Evolutionary conservation across 1,284 basidiomycete species (phyloP), one percentile per base, ranked within the genome.

Genomic region (Cryptococcus sp.): DNA sequence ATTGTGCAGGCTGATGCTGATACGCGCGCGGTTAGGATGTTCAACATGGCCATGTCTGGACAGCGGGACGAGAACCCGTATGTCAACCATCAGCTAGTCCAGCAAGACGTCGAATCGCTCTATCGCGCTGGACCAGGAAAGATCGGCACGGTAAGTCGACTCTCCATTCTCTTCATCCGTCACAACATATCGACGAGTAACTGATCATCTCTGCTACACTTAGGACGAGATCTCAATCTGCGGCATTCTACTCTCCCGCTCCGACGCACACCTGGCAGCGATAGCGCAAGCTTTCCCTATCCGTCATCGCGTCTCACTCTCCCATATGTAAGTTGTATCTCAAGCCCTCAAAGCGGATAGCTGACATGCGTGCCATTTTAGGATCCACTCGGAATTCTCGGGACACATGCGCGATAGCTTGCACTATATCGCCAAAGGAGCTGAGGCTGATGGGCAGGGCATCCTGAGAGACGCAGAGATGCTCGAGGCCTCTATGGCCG

Each of bases 181-280:
- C 47, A 3, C 20, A 43, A 25, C 5, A 16, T 47, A n/a, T 41
- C 15, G 35, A 15, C 1, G 35, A 17, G 27, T 20, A n/a, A 40
- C n/a, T 15, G 49, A 38, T 2, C 8, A 39, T 19, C 27, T 16
- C n/a, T 48, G 11, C 19, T 46, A 10, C n/a, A 23, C 17, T 25
- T 39, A 76, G 75, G 77, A 78, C 62, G 76, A 80, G 66, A 80
- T 79, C 43, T 69, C 68, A 16, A 77, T 80, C 61, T 77, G 74
- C 54, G 72, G 73, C 50, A 78, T 80, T 65, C 63, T 80, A 15
- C 54, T 75, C 6, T 75, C 73, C 15, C 65, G 79, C 7, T 78
- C 76, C 3, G 69, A 77, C 52, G 64, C 67, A 4, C 79, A 80
- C 55, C 65, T 80, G 13, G 63, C 65, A 22, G 78, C 77, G 1